Percentiles rank a stretch among this genome's conserved stretches.
Conservation (phyloP, 176 grass and related monocot species). For the Tillandsia fasciculata region DNA sequence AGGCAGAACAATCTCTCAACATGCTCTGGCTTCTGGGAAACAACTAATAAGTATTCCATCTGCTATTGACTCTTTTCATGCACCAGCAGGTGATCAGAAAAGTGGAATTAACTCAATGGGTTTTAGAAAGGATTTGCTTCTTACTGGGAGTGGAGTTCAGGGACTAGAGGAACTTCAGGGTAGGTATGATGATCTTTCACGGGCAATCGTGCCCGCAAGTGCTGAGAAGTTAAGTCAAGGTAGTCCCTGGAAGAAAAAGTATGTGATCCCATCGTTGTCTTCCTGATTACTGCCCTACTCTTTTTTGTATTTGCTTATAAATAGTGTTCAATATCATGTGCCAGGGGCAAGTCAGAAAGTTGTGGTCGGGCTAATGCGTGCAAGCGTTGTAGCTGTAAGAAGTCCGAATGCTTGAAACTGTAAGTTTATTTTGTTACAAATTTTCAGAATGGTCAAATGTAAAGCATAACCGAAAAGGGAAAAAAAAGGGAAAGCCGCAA, state of each 20-base stretch:
- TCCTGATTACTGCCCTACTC: not conserved
- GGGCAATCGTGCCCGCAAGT: conserved; percentile 38
- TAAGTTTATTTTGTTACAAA: conserved; percentile 24
- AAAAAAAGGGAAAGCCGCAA: too few species aligned
- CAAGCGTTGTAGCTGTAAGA: conserved; percentile 98
- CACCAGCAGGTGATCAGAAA: conserved; percentile 28
- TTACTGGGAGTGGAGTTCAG: conserved; percentile 19
- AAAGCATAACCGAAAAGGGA: too few species aligned
- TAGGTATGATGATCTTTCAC: conserved; percentile 32
- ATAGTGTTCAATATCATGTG: conserved; percentile 15
- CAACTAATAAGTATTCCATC: conserved; percentile 10
- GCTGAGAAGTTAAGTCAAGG: conserved; percentile 22
- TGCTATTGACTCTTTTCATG: conserved; percentile 31
- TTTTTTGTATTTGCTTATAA: not conserved
- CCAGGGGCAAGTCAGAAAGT: conserved; percentile 69
- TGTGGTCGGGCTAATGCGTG: conserved; percentile 53
- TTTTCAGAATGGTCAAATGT: too few species aligned
- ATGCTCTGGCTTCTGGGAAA: conserved; percentile 21
- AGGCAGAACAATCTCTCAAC: conserved; percentile 36
- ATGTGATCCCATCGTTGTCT: not conserved
- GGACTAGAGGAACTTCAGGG: conserved; percentile 23
- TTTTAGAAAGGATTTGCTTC: conserved; percentile 37
- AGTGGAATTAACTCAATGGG: conserved; percentile 27
- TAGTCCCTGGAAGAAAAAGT: conserved; percentile 91
- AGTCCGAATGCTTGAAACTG: conserved; percentile 99